A percentile compares a stretch with the other conserved stretches of the same genome.
phyloP scores from a whole-genome alignment of 1,139 yeast species.

The Pichia inconspicua region DNA sequence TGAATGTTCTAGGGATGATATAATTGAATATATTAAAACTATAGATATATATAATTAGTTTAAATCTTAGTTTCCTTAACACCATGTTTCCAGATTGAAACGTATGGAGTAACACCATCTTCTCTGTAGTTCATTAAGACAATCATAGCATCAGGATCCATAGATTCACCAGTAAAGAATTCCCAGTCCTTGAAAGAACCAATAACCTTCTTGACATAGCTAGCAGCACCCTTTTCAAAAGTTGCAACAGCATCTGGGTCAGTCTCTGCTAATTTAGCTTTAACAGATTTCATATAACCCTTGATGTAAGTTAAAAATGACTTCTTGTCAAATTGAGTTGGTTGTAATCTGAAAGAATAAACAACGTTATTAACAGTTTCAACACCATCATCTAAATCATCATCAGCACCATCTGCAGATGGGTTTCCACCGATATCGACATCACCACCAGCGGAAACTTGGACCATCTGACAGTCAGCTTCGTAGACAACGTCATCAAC shows the following conservation, averaged over 20 bases:
- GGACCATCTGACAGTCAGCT: constrained; percentile 93
- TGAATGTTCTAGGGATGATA: constrained; percentile 40
- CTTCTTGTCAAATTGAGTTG: constrained; percentile 94
- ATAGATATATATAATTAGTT: constrained; percentile 20
- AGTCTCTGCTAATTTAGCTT: constrained; percentile 79
- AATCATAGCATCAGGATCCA: constrained; percentile 99
- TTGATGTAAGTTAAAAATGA: constrained; percentile 91
- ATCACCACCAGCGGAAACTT: constrained; percentile 74
- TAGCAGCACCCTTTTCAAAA: constrained; percentile 94
- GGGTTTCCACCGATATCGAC: constrained; percentile 99
- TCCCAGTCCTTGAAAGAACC: constrained; percentile 98
- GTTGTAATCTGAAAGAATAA: constrained; percentile 96
- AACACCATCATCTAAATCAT: constrained; percentile 71
- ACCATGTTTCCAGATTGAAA: constrained; percentile 99
- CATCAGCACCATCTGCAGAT: constrained; percentile 93
- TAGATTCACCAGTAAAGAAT: constrained; percentile 98
- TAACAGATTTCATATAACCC: constrained; percentile 96
- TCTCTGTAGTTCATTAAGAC: constrained; percentile 99
- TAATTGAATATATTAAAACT: constrained; percentile 40
- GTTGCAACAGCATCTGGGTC: constrained; percentile 78
- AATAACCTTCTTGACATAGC: constrained; percentile 92
- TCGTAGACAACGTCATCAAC: constrained; percentile 92
- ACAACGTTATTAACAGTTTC: constrained; percentile 96
- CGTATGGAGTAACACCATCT: constrained; percentile 97
- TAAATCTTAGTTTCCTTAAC: constrained; percentile 81